phyloP scores from a whole-genome alignment of 306 rosid genomes.

The Abrus pulchellus region DNA sequence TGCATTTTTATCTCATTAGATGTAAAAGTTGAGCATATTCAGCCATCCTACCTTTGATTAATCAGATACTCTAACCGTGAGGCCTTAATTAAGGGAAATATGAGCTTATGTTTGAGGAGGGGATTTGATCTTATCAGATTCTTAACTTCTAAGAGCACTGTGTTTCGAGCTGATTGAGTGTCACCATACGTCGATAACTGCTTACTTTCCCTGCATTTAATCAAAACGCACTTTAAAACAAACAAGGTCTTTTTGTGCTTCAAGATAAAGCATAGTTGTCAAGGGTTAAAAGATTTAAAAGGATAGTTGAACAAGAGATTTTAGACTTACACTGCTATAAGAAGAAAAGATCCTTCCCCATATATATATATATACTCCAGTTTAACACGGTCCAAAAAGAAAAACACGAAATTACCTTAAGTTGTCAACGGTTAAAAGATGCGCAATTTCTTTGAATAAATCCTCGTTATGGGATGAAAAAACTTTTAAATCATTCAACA shows the following conservation, averaged over 20 bases:
- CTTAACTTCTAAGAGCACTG: conserved; percentile 73
- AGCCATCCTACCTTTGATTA: conserved; percentile 70
- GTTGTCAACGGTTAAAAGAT: conserved; percentile 74
- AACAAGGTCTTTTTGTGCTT: too few relatives aligned
- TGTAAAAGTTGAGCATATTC: not conserved
- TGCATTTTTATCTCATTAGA: too few relatives aligned
- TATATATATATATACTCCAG: too few relatives aligned
- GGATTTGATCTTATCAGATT: conserved; percentile 78
- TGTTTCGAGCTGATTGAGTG: conserved; percentile 67
- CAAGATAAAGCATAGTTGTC: too few relatives aligned
- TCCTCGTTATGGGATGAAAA: conserved; percentile 72
- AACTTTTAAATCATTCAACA: conserved; percentile 70
- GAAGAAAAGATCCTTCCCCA: too few relatives aligned
- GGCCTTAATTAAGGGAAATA: conserved; percentile 65
- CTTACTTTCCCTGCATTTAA: conserved; percentile 74
- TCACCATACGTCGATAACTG: conserved; percentile 78
- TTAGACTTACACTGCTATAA: too few relatives aligned
- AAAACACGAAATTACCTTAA: conserved; percentile 64
- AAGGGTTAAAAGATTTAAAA: too few relatives aligned
- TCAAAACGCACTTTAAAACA: too few relatives aligned
- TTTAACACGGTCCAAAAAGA: too few relatives aligned
- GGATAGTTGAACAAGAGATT: too few relatives aligned
- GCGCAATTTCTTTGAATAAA: conserved; percentile 76
- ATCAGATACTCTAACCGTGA: conserved; percentile 71
- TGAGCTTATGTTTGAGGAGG: conserved; percentile 71